These are phyloP conservation scores for Prototheca stagnorum DNA, from an alignment of 163 green algal genomes.

Conservation along the genomic window DNA sequence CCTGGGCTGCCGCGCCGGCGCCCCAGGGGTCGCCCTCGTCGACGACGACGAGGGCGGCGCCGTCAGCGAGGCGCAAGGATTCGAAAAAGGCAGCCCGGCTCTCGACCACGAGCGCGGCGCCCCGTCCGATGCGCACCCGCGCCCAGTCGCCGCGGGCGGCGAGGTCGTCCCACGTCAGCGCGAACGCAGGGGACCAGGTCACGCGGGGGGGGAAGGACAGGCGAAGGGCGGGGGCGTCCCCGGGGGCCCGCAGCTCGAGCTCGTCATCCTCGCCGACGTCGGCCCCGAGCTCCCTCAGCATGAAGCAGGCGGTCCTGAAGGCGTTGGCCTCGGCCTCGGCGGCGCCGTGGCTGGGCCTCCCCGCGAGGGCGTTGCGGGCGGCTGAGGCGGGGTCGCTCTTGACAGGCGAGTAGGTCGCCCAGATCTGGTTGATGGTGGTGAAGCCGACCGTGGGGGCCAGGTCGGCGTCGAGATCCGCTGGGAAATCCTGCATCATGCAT, in stretches of 20 bases:
- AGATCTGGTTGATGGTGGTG: slow-evolving; percentile 86
- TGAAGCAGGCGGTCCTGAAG: no score
- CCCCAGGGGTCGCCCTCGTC: slow-evolving; percentile 31
- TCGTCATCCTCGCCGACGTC: no score
- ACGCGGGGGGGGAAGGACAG: no score
- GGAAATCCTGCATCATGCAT: slow-evolving; percentile 99
- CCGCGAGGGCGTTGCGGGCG: slow-evolving; percentile 54
- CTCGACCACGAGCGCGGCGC: slow-evolving; percentile 50
- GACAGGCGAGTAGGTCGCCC: slow-evolving; percentile 86
- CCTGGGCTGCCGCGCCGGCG: no score
- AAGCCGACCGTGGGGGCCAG: slow-evolving; percentile 82
- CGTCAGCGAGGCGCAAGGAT: slow-evolving; percentile 38
- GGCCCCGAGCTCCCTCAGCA: slow-evolving; percentile 2
- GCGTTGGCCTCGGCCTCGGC: slow-evolving; percentile 62
- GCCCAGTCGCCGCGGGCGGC: slow-evolving; percentile 33
- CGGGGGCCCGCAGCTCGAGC: no score
- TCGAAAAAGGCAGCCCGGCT: slow-evolving; percentile 35
- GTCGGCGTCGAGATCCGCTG: slow-evolving; percentile 42
- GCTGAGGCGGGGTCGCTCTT: slow-evolving; percentile 87
- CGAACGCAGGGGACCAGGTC: slow-evolving; percentile 57
- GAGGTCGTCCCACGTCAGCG: slow-evolving; percentile 46
- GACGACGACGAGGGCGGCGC: slow-evolving; percentile 51
- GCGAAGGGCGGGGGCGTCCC: no score
- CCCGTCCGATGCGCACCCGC: slow-evolving; percentile 17
- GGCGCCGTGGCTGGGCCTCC: slow-evolving; percentile 75